Percentiles rank a stretch among this genome's conserved stretches.
Conservation (phyloP, 1,284 basidiomycete species). For the Wolfiporia cocos region DNA sequence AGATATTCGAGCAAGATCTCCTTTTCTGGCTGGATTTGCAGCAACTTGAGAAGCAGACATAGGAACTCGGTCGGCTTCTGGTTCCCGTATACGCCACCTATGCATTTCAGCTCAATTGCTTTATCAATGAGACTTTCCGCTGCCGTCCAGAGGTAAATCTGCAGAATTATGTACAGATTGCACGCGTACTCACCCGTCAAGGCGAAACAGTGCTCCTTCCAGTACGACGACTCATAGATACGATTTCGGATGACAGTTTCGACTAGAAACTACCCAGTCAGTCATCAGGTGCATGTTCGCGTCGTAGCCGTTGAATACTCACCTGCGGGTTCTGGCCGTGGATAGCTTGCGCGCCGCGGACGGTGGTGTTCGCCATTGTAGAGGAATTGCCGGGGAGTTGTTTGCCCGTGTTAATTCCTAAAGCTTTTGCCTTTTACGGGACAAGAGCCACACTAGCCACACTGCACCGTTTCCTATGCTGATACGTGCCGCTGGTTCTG, state of each 20-base stretch:
- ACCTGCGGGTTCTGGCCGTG: constrained; percentile 96
- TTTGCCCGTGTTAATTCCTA: constrained; percentile 19
- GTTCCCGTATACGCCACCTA: constrained; percentile 93
- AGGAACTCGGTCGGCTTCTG: constrained; percentile 90
- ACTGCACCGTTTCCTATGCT: no score
- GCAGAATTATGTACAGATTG: constrained; percentile 5
- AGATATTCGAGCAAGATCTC: constrained; percentile 95
- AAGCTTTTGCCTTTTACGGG: constrained; percentile 11
- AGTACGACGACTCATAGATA: constrained; percentile 93
- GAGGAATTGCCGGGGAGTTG: constrained; percentile 8
- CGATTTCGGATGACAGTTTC: constrained; percentile 95
- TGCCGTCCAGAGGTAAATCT: constrained; percentile 21
- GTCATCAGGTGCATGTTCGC: constrained; percentile 12
- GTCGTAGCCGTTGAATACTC: constrained; percentile 8
- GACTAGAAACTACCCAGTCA: constrained; percentile 74
- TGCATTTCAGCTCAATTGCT: constrained; percentile 74
- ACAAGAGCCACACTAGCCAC: no score
- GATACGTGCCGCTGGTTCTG: no score
- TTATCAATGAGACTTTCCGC: constrained; percentile 94
- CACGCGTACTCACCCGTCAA: constrained; percentile 59
- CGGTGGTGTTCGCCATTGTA: constrained; percentile 86
- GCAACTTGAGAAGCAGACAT: constrained; percentile 86
- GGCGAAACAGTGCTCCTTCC: constrained; percentile 97
- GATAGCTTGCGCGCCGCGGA: constrained; percentile 75
- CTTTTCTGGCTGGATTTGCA: constrained; percentile 97